phyloP scores from a whole-genome alignment of 1,284 basidiomycete species.

The Pseudozyma tsukubaensis region DNA sequence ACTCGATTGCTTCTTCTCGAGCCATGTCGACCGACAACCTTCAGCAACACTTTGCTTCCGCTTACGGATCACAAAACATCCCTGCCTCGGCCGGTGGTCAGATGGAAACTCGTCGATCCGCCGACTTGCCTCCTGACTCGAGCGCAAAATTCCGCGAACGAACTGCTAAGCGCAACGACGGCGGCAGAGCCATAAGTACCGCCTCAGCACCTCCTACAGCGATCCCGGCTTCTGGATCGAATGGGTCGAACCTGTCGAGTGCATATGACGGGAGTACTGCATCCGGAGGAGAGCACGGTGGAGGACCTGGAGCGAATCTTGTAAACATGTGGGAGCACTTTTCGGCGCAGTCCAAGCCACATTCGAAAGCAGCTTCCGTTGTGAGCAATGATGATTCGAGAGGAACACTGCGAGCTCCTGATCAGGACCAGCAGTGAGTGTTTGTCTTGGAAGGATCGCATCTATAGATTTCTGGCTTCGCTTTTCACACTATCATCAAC shows the following conservation, averaged over 20 bases:
- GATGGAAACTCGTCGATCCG: conserved; percentile 32
- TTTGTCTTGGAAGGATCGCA: no score
- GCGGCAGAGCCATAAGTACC: conserved; percentile 43
- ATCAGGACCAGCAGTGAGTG: conserved; percentile 42
- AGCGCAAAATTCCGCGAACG: conserved; percentile 55
- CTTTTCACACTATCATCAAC: no score
- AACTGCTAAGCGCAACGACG: conserved; percentile 41
- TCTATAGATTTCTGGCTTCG: no score
- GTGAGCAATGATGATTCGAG: conserved; percentile 38
- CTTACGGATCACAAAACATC: not conserved
- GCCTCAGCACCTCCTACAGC: conserved; percentile 48
- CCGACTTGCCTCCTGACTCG: conserved; percentile 54
- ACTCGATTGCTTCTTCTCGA: conserved; percentile 36
- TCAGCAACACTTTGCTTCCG: conserved; percentile 33
- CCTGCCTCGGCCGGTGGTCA: not conserved
- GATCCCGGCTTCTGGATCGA: conserved; percentile 5
- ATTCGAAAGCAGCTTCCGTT: conserved; percentile 39
- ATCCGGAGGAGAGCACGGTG: not conserved
- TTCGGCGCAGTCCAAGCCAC: conserved; percentile 33
- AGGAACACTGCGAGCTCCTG: conserved; percentile 37
- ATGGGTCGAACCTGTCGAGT: conserved; percentile 1
- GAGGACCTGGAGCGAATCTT: conserved; percentile 23
- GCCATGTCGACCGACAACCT: conserved; percentile 57
- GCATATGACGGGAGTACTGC: conserved; percentile 1
- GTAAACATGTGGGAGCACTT: conserved; percentile 50